Base-by-base conservation (phyloP, 129 eudicot species). In the Calendula officinalis region DNA sequence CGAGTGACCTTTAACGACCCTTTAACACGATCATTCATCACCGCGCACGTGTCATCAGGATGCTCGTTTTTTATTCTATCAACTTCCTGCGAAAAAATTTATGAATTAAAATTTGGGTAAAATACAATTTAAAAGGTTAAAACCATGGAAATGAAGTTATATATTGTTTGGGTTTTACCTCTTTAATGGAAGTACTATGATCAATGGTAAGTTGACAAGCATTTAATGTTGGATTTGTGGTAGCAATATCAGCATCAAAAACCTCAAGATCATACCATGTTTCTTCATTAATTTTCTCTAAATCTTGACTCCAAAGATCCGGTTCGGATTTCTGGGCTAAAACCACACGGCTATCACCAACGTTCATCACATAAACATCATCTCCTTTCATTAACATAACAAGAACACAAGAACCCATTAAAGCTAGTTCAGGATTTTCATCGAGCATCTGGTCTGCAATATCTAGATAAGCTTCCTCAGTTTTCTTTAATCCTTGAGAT, bases 391-490 rank as follows among this genome's bases (percentile, higher is more conserved):
- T 91, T 58, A 91, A 69, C 96, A 88, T 91, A 27, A 83, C 96
- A 66, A 91, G 90, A 69, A 87, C 96, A 75, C 98, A 91, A 50
- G 98, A 91, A 5, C 98, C 98, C 98, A 91, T 91, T 75, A 91
- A 77, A 61, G 96, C 84, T 59, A 91, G 61, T 79, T 88, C 98
- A 40, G 98, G 98, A 77, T 88, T 91, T 67, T 91, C 98, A 68
- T 62, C 75, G 37, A 82, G 70, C 98, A 85, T 91, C 76, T 78
- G 78, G 72, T 91, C 98, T 39, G 98, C 98, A 70, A 91, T 71
- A 73, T 89, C 94, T 60, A 91, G 71, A 77, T 78, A 91, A 9
- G 95, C 75, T 66, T 91, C 98, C 77, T 91, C 98, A 1, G 96
- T 91, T 55, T 91, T 88, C 85, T 51, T 87, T 54, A 91, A 53